Evolutionary conservation across 805 yeast species (phyloP).

Genomic region (Nakazawaea anatomiae): DNA sequence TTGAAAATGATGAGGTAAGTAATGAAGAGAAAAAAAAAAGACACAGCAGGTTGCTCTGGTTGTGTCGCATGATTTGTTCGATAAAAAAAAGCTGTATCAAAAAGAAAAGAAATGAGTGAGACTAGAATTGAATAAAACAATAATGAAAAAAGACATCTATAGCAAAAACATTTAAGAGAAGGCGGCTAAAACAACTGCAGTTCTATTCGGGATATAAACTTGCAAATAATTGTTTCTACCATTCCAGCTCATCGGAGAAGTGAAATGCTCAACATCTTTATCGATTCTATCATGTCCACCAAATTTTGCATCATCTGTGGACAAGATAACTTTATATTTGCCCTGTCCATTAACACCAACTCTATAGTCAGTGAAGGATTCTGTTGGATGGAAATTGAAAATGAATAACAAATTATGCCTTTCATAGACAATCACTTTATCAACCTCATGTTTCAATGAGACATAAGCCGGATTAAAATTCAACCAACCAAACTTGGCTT

Average conservation of each 20-base stretch:
- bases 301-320: slow-evolving; percentile 61
- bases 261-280: slow-evolving; percentile 48
- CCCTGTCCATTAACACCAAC: slow-evolving; percentile 86
- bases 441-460: slow-evolving; percentile 82
- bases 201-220: slow-evolving; percentile 76
- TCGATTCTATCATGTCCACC: slow-evolving; percentile 84
- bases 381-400: slow-evolving; percentile 85
- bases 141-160: not conserved
- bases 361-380: slow-evolving; percentile 81
- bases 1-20: no score
- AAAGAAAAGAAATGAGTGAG: not conserved
- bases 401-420: slow-evolving; percentile 79
- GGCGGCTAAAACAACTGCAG: slow-evolving; percentile 54
- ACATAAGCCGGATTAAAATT: slow-evolving; percentile 70
- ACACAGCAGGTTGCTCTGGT: no score
- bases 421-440: slow-evolving; percentile 85
- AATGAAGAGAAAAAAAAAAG: no score
- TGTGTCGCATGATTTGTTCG: no score
- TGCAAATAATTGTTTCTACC: slow-evolving; percentile 69
- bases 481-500: slow-evolving; percentile 67
- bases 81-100: not conserved
- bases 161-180: not conserved
- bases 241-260: slow-evolving; percentile 79
- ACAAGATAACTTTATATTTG: slow-evolving; percentile 64
- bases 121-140: not conserved